Evolutionary conservation across 805 yeast genomes (phyloP), one percentile per base, ranked within the genome.

Genomic region (Metschnikowia santaceciliae): DNA sequence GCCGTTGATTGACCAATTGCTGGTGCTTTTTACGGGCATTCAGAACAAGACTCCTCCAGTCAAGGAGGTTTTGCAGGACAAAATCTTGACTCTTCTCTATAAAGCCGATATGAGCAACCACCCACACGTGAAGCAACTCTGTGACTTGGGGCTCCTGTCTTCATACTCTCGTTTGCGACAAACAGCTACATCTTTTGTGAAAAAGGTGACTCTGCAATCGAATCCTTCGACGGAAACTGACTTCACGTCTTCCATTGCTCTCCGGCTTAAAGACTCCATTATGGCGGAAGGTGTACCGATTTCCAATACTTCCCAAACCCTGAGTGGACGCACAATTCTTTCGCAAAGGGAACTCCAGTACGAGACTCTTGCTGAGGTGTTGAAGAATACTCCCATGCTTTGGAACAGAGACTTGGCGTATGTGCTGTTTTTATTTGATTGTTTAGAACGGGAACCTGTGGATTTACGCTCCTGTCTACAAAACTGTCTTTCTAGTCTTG

Each of bases 331-430:
- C 2, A 53, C 61, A 1, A 59, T 65, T 13, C 41, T 79, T 2
- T 57, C 67, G 4, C 84, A 80, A 56, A 75, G 94, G 57, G 77
- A 78, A 59, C 67, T 76, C 36, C 89, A 87, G 57, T 91, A 89
- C 61, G 96, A 88, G 63, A 84, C 95, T 0, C 65, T 91, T 22
- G 94, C 96, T 1, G 76, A 81, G 19, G 72, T 91, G 6, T 62
- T 86, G 46, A 73, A 77, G 50, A 73, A 77, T 33, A 71, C 77
- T 37, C 72, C 79, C 0, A 57, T 62, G 0, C 62, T 72, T 17
- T 65, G 83, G 32, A 51, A 69, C 2, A 58, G 68, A 13, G 83
- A 82, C 58, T 66, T 84, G 35, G 63, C 76, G 0, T 80, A 78
- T 54, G 63, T 89, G 37, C 79, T 78, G 46, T 90, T 90, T 60